phyloP scores from a whole-genome alignment of 768 basidiomycete genomes.

The Punctularia strigosozonata region DNA sequence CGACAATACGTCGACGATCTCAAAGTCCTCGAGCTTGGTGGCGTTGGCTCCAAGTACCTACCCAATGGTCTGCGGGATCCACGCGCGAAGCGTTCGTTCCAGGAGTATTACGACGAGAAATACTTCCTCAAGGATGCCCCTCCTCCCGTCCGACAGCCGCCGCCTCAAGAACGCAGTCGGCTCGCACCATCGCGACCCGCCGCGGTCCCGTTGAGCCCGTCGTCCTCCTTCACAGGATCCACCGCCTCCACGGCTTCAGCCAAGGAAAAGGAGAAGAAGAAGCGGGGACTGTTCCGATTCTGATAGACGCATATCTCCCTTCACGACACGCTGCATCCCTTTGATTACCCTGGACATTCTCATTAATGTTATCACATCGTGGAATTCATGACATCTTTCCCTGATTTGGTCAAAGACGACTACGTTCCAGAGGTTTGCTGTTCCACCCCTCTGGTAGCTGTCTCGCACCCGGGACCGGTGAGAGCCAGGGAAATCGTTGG shows the following conservation, averaged over 20 bases:
- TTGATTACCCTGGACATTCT: no score
- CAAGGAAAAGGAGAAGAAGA: conserved; percentile 67
- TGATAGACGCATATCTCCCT: no score
- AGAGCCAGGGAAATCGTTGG: no score
- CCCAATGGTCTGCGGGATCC: conserved; percentile 58
- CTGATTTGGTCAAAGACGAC: no score
- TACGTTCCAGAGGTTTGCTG: no score
- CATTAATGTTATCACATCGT: no score
- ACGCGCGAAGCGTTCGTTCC: conserved; percentile 37
- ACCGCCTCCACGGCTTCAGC: conserved; percentile 23
- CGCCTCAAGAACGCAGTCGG: conserved; percentile 18
- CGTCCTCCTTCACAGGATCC: conserved; percentile 26
- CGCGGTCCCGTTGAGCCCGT: neutral
- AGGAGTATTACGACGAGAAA: conserved; percentile 72
- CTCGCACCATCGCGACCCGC: conserved; percentile 7
- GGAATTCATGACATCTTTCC: no score
- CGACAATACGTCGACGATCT: conserved; percentile 79
- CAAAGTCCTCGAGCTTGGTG: conserved; percentile 77
- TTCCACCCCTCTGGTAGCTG: no score
- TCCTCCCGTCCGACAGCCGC: conserved; percentile 30
- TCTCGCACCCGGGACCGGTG: no score
- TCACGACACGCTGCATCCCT: no score
- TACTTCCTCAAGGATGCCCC: conserved; percentile 61
- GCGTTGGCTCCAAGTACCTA: conserved; percentile 62
- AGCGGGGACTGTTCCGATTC: conserved; percentile 59